phyloP scores from a whole-genome alignment of 805 yeast genomes.

The Kodamaea laetipori region DNA sequence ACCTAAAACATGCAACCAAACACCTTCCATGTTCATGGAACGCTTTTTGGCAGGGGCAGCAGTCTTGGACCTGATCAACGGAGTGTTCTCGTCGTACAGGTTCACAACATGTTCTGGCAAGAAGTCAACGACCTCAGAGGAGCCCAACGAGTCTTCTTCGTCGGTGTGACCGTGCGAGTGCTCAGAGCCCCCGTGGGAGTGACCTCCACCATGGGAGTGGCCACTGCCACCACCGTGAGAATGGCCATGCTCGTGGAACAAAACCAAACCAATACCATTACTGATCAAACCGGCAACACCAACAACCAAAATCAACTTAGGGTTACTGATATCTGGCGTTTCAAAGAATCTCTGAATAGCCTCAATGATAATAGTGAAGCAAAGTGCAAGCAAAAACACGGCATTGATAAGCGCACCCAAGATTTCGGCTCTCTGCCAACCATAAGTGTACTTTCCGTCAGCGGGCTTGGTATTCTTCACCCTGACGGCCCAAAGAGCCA shows the following conservation, averaged over 20 bases:
- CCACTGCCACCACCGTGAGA: conserved; percentile 54
- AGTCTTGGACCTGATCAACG: conserved; percentile 24
- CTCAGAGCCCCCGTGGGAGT: conserved; percentile 6
- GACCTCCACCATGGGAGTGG: conserved; percentile 30
- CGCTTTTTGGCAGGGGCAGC: conserved; percentile 32
- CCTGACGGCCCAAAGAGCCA: conserved; percentile 95
- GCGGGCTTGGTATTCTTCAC: conserved; percentile 82
- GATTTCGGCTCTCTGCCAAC: conserved; percentile 97
- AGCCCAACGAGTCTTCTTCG: conserved; percentile 17
- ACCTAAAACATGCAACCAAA: conserved; percentile 90
- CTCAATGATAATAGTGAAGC: conserved; percentile 89
- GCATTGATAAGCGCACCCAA: conserved; percentile 94
- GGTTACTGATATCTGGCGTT: conserved; percentile 78
- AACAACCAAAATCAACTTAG: conserved; percentile 78
- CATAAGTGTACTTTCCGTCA: conserved; percentile 89
- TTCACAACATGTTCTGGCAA: conserved; percentile 52
- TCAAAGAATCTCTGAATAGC: conserved; percentile 86
- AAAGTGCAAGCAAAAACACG: conserved; percentile 86
- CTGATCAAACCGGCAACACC: conserved; percentile 84
- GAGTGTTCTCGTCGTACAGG: conserved; percentile 39
- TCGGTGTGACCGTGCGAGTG: conserved; percentile 11
- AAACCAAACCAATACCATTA: conserved; percentile 76
- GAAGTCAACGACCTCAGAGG: conserved; percentile 35
- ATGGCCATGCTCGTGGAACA: conserved; percentile 78
- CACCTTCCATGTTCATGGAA: conserved; percentile 97